Evolutionary conservation across 345 rosid genomes (phyloP), one percentile per base, ranked within the genome.

Genomic region (Raphanus sativus): DNA sequence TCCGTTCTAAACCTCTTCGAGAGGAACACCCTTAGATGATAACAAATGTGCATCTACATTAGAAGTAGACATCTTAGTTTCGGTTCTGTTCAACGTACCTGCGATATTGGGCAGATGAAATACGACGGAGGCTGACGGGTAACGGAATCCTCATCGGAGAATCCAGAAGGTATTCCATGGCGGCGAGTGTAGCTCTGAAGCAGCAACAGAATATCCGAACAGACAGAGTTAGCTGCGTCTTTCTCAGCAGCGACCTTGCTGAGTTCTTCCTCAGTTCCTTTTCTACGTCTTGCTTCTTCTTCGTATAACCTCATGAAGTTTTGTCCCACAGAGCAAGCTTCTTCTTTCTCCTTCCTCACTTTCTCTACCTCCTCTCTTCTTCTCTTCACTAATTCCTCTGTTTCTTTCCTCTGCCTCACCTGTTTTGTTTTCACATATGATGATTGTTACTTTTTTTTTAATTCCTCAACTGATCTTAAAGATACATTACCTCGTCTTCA

Each of bases 81-180:
- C 11, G 16, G 52, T 65, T 48, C 40, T 71, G 67, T 71, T 62
- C 55, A 48, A 61, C 50, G 28, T 65, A 82, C 88, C 86, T 80
- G 83, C 10, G 71, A 73, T 73, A 86, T 84, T 38, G 89, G 87
- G 59, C 87, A 86, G 17, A 82, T 33, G 67, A 86, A 86, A 67
- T 82, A 84, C 2, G 78, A 63, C 25, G 88, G 88, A 66, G 87
- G 76, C 58, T 82, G 76, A 28, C 50, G 79, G n/a, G 75, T 38
- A 62, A 54, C 29, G 32, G 71, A 65, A n/a, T 70, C 63, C 9
- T 78, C 86, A 66, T 75, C 82, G 25, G 85, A 56, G 59, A 54
- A 64, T 32, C 76, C 76, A 48, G 34, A 62, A 40, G 71, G 65
- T 58, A 65, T 34, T 16, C 75, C 80, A 59, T 65, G 73, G 67